Evolutionary conservation across 305 asterid species (phyloP).

Genomic region (Lippia alba): DNA sequence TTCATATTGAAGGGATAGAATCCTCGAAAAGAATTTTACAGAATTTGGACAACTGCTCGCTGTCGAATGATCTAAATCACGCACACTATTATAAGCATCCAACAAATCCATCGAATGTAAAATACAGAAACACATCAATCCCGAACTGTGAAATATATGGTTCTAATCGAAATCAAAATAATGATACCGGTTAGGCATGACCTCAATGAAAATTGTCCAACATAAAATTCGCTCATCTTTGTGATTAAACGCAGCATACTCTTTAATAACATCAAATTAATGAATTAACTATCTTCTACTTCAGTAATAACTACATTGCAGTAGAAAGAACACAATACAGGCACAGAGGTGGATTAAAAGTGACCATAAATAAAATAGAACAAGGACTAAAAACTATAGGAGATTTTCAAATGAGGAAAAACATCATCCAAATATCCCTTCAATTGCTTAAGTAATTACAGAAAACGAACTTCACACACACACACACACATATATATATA

Average conservation of each 20-base stretch:
- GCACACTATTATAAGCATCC: background rate
- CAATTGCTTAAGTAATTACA: no score
- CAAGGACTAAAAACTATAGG: no score
- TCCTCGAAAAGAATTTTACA: background rate
- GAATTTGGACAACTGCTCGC: background rate
- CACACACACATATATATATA: background rate
- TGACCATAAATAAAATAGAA: slow-evolving; percentile 5
- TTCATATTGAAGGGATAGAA: background rate
- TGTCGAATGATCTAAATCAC: background rate
- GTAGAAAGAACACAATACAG: background rate
- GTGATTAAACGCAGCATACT: slow-evolving; percentile 3
- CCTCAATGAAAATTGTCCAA: background rate
- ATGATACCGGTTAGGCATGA: background rate
- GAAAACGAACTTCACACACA: no score
- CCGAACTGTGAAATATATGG: background rate
- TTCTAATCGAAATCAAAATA: background rate
- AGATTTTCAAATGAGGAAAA: no score
- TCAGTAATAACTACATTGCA: background rate
- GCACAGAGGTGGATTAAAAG: background rate
- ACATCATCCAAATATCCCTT: no score
- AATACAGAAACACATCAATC: slow-evolving; percentile 9
- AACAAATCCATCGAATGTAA: background rate
- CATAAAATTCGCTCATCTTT: slow-evolving; percentile 1
- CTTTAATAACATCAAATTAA: slow-evolving; percentile 8
- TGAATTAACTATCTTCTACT: slow-evolving; percentile 1